These are phyloP conservation scores for Zymoseptoria brevis DNA, from an alignment of 2,329 filamentous ascomycete species.

Conservation along the genomic window DNA sequence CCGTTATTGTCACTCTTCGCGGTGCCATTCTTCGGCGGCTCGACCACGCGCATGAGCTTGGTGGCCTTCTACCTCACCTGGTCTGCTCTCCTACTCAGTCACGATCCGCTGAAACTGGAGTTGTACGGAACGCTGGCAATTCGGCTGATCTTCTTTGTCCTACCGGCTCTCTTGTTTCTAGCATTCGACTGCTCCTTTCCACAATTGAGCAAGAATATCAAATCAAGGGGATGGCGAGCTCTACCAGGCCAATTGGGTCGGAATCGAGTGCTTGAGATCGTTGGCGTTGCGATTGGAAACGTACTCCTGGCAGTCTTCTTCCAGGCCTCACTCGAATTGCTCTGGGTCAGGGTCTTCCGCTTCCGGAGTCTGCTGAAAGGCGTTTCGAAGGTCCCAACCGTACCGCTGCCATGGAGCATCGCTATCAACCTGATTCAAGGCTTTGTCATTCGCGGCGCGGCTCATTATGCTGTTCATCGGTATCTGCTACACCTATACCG, in stretches of 20 bases:
- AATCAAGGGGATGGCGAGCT: conserved; percentile 52
- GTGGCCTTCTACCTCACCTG: conserved; percentile 88
- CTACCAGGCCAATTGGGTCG: conserved; percentile 39
- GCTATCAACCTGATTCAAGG: conserved; percentile 47
- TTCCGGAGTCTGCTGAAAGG: conserved; percentile 50
- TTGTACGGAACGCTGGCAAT: conserved; percentile 61
- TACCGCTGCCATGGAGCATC: conserved; percentile 52
- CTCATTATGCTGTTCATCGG: conserved; percentile 69
- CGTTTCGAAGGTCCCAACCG: conserved; percentile 47
- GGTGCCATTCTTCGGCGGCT: conserved; percentile 65
- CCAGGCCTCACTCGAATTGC: conserved; percentile 49
- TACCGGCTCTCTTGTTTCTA: conserved; percentile 66
- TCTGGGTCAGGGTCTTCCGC: conserved; percentile 46
- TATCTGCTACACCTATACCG: conserved; percentile 50
- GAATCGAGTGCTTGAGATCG: conserved; percentile 41
- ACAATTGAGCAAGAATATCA: conserved; percentile 59
- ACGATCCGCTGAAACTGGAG: conserved; percentile 67
- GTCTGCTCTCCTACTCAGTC: conserved; percentile 72
- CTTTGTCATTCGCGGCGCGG: conserved; percentile 50
- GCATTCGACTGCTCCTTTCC: conserved; percentile 65
- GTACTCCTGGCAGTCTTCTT: conserved; percentile 44
- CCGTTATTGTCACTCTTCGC: conserved; percentile 56
- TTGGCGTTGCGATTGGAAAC: conserved; percentile 49
- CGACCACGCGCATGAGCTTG: conserved; percentile 72
- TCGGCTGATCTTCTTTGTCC: conserved; percentile 60